Conservation (phyloP, 116 monocot genomes). For the Cymodocea nodosa region DNA sequence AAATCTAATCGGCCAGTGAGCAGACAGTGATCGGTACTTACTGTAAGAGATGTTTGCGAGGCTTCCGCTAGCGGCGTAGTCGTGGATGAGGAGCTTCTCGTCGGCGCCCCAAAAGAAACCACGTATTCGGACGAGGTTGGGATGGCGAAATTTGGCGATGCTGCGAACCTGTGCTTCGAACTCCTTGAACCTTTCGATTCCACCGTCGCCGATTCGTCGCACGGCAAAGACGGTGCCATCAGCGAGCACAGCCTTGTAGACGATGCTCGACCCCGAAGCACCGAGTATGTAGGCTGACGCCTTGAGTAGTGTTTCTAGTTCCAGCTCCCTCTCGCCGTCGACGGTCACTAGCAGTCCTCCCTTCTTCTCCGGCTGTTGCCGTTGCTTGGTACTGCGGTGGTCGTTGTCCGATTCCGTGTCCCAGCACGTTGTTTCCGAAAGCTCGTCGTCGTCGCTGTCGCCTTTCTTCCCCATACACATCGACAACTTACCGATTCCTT, state of each 20-base stretch:
- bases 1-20: neutral
- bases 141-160: conserved; percentile 65
- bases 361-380: conserved; percentile 13
- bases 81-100: conserved; percentile 86
- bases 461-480: conserved; percentile 41
- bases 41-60: conserved; percentile 68
- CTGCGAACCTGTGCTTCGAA: conserved; percentile 61
- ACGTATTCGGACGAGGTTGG: conserved; percentile 58
- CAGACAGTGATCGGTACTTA: conserved; percentile 14
- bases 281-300: conserved; percentile 92
- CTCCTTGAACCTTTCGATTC: conserved; percentile 47
- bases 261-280: conserved; percentile 56
- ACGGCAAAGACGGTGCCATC: conserved; percentile 72
- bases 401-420: conserved; percentile 16
- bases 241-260: conserved; percentile 90
- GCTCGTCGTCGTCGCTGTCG: conserved; percentile 27
- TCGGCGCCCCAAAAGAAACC: conserved; percentile 93
- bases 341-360: conserved; percentile 49
- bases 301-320: conserved; percentile 82
- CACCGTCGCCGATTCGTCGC: conserved; percentile 56
- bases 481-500: neutral
- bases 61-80: conserved; percentile 80
- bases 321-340: conserved; percentile 61
- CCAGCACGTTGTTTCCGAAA: conserved; percentile 22
- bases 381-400: neutral